phyloP scores from a whole-genome alignment of 2,329 filamentous ascomycete genomes.

The Cadophora malorum region DNA sequence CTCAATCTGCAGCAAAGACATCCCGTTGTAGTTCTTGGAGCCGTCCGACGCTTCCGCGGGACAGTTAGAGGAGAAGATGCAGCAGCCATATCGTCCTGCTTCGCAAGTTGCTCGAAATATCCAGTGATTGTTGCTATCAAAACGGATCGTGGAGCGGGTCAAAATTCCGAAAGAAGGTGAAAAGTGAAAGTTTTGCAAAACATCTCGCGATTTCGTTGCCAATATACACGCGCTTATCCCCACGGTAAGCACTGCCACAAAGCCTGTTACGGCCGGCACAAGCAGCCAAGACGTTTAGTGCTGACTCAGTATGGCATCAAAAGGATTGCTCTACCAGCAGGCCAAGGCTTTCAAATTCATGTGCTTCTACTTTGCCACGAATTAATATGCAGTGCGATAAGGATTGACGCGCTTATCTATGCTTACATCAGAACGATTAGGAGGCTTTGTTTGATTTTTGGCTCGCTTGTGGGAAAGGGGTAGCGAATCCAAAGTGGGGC shows the following conservation, averaged over 20 bases:
- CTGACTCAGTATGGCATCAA: not conserved
- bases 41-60: not conserved
- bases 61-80: not conserved
- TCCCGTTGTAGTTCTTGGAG: conserved; percentile 5
- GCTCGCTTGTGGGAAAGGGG: conserved; percentile 1
- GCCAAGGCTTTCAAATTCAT: not conserved
- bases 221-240: not conserved
- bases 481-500: not conserved
- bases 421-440: conserved; percentile 1
- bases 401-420: conserved; percentile 17
- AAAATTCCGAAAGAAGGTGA: not conserved
- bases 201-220: not conserved
- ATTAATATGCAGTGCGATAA: not conserved
- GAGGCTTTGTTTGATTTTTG: not conserved
- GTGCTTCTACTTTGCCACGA: not conserved
- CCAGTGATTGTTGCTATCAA: not conserved
- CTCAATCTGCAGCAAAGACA: conserved; percentile 8
- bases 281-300: not conserved
- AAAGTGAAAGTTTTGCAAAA: not conserved
- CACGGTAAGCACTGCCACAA: not conserved
- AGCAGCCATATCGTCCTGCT: not conserved
- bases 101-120: not conserved
- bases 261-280: not conserved
- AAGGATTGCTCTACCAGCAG: not conserved
- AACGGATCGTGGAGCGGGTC: not conserved